phyloP scores from a whole-genome alignment of 2,329 filamentous ascomycete species.

The Paraphaeosphaeria minitans region DNA sequence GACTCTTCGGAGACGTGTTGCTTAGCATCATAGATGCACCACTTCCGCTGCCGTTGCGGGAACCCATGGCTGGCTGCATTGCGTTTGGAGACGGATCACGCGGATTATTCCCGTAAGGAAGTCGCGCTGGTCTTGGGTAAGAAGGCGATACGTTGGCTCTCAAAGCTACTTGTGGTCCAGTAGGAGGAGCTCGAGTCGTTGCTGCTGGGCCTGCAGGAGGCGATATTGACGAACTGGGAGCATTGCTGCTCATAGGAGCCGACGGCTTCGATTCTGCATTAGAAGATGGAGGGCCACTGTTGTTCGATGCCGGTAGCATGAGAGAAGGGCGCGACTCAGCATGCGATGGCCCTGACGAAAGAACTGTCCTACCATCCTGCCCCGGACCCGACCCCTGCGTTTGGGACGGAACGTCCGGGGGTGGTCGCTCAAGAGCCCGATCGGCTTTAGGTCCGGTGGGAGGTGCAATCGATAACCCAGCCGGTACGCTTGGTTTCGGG shows the following conservation, averaged over 20 bases:
- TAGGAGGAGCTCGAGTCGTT: conserved; percentile 35
- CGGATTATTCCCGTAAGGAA: conserved; percentile 33
- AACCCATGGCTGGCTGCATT: conserved; percentile 30
- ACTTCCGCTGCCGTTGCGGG: conserved; percentile 25
- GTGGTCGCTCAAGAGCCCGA: conserved; percentile 35
- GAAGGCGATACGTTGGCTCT: conserved; percentile 41
- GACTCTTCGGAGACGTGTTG: conserved; percentile 44
- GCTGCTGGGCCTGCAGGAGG: conserved; percentile 39
- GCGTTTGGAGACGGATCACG: conserved; percentile 34
- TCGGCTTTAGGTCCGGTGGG: conserved; percentile 51
- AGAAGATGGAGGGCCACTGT: conserved; percentile 17
- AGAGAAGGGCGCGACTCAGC: conserved; percentile 30
- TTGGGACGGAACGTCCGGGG: conserved; percentile 18
- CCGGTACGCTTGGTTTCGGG: conserved; percentile 45
- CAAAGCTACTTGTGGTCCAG: conserved; percentile 40
- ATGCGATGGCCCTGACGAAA: conserved; percentile 23
- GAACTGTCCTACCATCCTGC: conserved; percentile 27
- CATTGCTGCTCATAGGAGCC: conserved; percentile 4
- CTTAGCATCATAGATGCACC: conserved; percentile 24
- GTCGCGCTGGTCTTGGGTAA: conserved; percentile 34
- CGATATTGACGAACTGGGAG: conserved; percentile 26
- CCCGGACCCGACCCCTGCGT: conserved; percentile 2
- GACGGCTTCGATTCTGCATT: conserved; percentile 23
- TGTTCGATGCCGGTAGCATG: conserved; percentile 15
- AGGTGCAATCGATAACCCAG: conserved; percentile 40